Conservation (phyloP, 305 asterid genomes). For the Fraxinus platypoda region DNA sequence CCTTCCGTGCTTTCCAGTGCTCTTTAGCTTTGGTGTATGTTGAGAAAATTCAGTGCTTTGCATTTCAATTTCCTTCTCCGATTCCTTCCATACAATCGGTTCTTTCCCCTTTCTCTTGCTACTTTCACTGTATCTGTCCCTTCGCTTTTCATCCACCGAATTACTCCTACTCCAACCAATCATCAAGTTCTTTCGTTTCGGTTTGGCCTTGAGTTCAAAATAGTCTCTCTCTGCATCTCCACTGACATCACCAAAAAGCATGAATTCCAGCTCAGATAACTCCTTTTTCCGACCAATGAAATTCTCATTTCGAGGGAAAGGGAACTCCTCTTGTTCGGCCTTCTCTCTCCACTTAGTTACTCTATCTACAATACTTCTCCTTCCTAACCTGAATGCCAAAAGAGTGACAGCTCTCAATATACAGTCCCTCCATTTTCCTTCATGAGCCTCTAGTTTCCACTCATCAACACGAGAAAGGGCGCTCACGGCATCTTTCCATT, state of each 20-base stretch:
- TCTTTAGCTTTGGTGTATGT: slow-evolving; percentile 39
- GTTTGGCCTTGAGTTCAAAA: slow-evolving; percentile 75
- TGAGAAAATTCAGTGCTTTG: slow-evolving; percentile 49
- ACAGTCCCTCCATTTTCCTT: slow-evolving; percentile 94
- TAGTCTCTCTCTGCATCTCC: slow-evolving; percentile 77
- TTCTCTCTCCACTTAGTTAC: slow-evolving; percentile 81
- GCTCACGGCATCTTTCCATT: slow-evolving; percentile 81
- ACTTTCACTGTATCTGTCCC: slow-evolving; percentile 38
- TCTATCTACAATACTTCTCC: slow-evolving; percentile 85
- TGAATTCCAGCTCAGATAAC: slow-evolving; percentile 79
- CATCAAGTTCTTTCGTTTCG: slow-evolving; percentile 65
- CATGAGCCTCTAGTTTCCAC: slow-evolving; percentile 91
- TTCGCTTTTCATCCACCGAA: slow-evolving; percentile 60
- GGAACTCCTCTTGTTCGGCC: slow-evolving; percentile 82
- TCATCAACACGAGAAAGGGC: slow-evolving; percentile 82
- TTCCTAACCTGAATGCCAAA: slow-evolving; percentile 83
- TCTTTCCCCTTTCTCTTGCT: slow-evolving; percentile 57
- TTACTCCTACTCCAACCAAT: slow-evolving; percentile 75
- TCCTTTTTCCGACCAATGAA: slow-evolving; percentile 91
- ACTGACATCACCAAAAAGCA: slow-evolving; percentile 87
- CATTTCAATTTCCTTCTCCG: slow-evolving; percentile 91
- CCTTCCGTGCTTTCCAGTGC: slow-evolving; percentile 44
- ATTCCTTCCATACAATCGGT: slow-evolving; percentile 82
- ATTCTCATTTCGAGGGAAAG: slow-evolving; percentile 75
- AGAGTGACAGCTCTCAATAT: slow-evolving; percentile 76